phyloP scores from a whole-genome alignment of 1,284 basidiomycete species.

The Ceratobasidium sp. region DNA sequence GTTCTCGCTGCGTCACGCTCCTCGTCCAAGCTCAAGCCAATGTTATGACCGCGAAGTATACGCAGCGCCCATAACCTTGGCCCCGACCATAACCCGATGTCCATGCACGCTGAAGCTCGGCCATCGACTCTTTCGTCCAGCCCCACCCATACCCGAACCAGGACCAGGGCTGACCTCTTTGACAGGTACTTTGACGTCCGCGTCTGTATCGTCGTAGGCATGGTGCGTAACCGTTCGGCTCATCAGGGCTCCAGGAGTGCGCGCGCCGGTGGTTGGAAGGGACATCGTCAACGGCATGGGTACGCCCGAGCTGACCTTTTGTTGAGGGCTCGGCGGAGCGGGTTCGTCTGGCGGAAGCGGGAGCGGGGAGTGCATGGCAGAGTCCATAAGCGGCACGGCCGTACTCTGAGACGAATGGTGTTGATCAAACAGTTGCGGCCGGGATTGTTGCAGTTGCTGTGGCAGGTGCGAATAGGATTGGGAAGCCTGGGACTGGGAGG shows the following conservation, averaged over 20 bases:
- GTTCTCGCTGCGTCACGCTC: too few relatives aligned
- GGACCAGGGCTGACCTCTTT: background rate
- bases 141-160: background rate
- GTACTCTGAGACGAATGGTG: conserved; percentile 8
- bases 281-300: conserved; percentile 39
- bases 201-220: conserved; percentile 28
- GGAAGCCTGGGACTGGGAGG: background rate
- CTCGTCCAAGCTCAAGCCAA: background rate
- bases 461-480: conserved; percentile 9
- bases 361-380: conserved; percentile 8
- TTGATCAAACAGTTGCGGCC: background rate
- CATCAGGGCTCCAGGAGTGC: background rate
- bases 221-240: conserved; percentile 1
- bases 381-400: background rate
- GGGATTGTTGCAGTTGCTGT: background rate
- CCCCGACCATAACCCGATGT: conserved; percentile 40
- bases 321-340: conserved; percentile 20
- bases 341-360: conserved; percentile 5
- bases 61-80: conserved; percentile 44
- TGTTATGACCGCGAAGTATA: conserved; percentile 25
- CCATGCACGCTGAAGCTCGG: conserved; percentile 43
- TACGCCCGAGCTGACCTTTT: conserved; percentile 36
- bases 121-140: conserved; percentile 34
- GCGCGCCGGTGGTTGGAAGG: conserved; percentile 11
- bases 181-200: conserved; percentile 21